Evolutionary conservation across 108 stramenopile genomes (phyloP).

Genomic region (Conticribra weissflogii): DNA sequence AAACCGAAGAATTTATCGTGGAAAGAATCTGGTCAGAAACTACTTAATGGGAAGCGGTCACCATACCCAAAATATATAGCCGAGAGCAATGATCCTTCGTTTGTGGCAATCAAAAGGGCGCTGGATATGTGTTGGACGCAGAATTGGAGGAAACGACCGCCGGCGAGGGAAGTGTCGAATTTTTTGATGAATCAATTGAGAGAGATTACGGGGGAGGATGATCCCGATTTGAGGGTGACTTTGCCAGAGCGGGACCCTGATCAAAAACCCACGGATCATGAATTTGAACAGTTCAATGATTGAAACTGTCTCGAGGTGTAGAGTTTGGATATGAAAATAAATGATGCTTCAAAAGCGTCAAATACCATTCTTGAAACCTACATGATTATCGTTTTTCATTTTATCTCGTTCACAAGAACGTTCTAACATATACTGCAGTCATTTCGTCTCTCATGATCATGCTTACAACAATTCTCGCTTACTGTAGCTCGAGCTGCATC

Average conservation of each 20-base stretch:
- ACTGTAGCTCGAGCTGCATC: no score
- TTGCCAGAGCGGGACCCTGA: slow-evolving; percentile 46
- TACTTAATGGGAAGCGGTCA: slow-evolving; percentile 34
- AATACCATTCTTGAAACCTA: no score
- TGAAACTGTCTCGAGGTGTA: no score
- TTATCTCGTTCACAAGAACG: no score
- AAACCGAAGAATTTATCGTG: slow-evolving; percentile 35
- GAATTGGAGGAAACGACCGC: slow-evolving; percentile 37
- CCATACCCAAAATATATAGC: slow-evolving; percentile 39
- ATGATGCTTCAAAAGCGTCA: no score
- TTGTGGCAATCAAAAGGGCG: slow-evolving; percentile 46
- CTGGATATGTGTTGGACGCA: slow-evolving; percentile 57
- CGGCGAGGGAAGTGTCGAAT: slow-evolving; percentile 33
- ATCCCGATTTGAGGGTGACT: slow-evolving; percentile 43
- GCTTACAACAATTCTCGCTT: no score
- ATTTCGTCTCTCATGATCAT: no score
- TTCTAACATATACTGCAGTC: no score
- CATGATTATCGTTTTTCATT: no score
- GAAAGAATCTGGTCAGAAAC: slow-evolving; percentile 14
- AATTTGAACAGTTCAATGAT: slow-evolving; percentile 33
- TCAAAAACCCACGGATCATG: slow-evolving; percentile 23
- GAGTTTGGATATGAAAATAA: no score
- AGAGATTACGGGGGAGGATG: slow-evolving; percentile 34
- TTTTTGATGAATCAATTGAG: slow-evolving; percentile 35
- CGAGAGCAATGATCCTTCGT: slow-evolving; percentile 37